phyloP scores from a whole-genome alignment of 768 basidiomycete genomes.

The Lanmaoa rubissima region DNA sequence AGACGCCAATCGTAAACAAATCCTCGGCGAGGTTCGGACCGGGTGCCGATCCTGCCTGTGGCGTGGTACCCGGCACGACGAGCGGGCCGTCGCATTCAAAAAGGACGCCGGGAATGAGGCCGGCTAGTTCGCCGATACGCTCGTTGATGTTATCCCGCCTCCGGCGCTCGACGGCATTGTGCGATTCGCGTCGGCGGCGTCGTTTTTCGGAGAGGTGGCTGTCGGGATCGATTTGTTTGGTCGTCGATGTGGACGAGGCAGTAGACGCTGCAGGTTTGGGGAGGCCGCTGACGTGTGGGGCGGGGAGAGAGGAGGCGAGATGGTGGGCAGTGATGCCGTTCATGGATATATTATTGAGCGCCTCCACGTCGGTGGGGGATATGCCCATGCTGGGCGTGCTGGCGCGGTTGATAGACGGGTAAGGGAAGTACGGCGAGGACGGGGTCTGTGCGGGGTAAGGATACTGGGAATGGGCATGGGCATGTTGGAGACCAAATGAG shows the following conservation, averaged over 20 bases:
- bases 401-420: constrained; percentile 14
- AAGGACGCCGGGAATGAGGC: constrained; percentile 84
- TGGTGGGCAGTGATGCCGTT: constrained; percentile 20
- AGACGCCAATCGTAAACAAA: constrained; percentile 18
- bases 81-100: constrained; percentile 52
- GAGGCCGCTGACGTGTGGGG: constrained; percentile 4
- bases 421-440: constrained; percentile 31
- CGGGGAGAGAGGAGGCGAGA: constrained; percentile 20
- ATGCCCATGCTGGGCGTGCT: constrained; percentile 24
- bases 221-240: constrained; percentile 19
- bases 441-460: constrained; percentile 29
- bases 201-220: constrained; percentile 75
- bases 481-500: constrained; percentile 33
- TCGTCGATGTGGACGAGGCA: background rate
- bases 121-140: constrained; percentile 87
- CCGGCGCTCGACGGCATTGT: constrained; percentile 90
- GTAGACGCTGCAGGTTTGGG: constrained; percentile 14
- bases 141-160: constrained; percentile 94
- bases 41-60: constrained; percentile 8
- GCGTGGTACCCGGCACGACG: constrained; percentile 13
- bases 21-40: constrained; percentile 19
- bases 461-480: constrained; percentile 26
- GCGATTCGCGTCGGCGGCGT: constrained; percentile 75
- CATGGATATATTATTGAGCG: constrained; percentile 22
- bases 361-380: constrained; percentile 26